Percentiles rank a stretch among this genome's conserved stretches.
These are phyloP conservation scores for Biscutella auriculata DNA, from an alignment of 441 rosid genomes.

Conservation along the genomic window DNA sequence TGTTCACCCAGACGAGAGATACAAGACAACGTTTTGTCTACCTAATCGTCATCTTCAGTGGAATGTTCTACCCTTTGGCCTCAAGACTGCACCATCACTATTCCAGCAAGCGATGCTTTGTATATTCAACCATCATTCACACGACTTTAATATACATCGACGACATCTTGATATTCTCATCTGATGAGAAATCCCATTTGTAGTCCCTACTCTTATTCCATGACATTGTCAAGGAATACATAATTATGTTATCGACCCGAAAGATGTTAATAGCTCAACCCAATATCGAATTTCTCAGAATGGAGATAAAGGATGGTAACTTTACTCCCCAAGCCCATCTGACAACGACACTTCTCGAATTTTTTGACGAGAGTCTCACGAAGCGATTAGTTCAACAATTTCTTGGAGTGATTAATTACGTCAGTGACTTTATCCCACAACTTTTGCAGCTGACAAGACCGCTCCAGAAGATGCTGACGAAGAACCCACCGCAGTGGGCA, in stretches of 20 bases:
- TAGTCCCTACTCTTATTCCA: neutral
- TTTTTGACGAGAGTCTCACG: neutral
- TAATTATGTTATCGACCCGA: neutral
- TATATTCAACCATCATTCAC: neutral
- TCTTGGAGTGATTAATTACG: too few relatives aligned
- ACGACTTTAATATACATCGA: neutral
- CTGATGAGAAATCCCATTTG: neutral
- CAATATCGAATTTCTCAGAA: neutral
- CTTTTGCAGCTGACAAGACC: too few relatives aligned
- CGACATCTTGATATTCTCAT: neutral
- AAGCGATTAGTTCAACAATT: neutral
- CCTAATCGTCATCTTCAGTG: neutral
- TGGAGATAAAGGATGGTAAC: neutral
- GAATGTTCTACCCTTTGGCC: neutral
- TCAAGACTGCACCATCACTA: neutral
- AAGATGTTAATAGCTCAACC: neutral
- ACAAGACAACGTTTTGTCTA: neutral
- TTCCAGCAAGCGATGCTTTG: neutral
- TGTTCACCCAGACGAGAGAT: neutral
- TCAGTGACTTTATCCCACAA: too few relatives aligned
- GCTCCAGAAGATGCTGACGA: neutral
- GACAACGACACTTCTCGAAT: neutral
- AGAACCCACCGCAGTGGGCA: neutral
- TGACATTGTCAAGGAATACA: rapidly evolving
- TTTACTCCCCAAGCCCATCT: neutral